A percentile compares a stretch with the other conserved stretches of the same genome.
Conservation (phyloP, 768 basidiomycete genomes). For the Tephrocybe sp. region DNA sequence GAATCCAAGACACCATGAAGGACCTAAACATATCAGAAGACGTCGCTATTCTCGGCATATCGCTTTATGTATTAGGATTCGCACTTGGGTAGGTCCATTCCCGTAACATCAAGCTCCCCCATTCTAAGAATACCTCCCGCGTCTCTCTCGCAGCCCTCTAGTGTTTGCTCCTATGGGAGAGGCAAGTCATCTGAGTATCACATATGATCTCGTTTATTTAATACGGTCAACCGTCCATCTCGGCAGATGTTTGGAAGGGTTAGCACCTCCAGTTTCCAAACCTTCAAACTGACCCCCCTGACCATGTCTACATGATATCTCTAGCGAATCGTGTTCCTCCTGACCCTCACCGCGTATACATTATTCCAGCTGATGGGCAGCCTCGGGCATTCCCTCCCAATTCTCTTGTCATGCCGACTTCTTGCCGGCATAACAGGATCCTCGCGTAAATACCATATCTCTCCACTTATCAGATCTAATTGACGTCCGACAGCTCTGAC, state of each 20-base stretch:
- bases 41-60: constrained; percentile 58
- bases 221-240: neutral
- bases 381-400: constrained; percentile 45
- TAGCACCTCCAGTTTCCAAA: constrained; percentile 16
- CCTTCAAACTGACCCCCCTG: neutral
- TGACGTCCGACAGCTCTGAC: constrained; percentile 44
- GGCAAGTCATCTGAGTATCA: constrained; percentile 29
- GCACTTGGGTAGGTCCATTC: constrained; percentile 46
- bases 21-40: constrained; percentile 51
- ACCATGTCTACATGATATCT: neutral
- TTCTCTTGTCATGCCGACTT: constrained; percentile 51
- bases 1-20: constrained; percentile 40
- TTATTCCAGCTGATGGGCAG: constrained; percentile 56
- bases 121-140: constrained; percentile 1
- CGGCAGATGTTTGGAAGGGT: constrained; percentile 55
- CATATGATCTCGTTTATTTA: constrained; percentile 1
- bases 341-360: constrained; percentile 49
- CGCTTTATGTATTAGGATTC: constrained; percentile 65
- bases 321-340: constrained; percentile 55
- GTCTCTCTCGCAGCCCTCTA: constrained; percentile 37
- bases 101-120: neutral
- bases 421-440: constrained; percentile 61
- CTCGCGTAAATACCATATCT: constrained; percentile 39
- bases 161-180: constrained; percentile 63
- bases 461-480: constrained; percentile 4